Evolutionary conservation across 108 stramenopile species (phyloP).

Genomic region (Skeletonema grethae): DNA sequence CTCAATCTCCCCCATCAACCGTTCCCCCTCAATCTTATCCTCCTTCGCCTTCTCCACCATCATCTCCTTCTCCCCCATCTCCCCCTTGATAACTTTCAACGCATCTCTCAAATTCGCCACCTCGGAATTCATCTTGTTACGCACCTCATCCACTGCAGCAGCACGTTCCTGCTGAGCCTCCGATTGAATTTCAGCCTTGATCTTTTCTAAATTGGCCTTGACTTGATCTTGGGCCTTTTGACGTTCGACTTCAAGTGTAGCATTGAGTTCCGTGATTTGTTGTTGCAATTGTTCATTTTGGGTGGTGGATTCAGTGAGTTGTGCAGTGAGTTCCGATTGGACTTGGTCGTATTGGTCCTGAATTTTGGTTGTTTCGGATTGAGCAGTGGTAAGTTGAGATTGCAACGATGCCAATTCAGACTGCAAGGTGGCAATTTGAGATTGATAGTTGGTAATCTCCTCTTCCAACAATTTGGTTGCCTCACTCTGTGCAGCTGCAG

Average conservation of each 20-base stretch:
- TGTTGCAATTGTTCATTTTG: slow-evolving; percentile 15
- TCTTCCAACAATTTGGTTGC: slow-evolving; percentile 6
- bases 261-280: slow-evolving; percentile 13
- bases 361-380: slow-evolving; percentile 20
- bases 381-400: slow-evolving; percentile 3
- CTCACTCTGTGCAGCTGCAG: not conserved
- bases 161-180: slow-evolving; percentile 8
- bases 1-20: slow-evolving; percentile 37
- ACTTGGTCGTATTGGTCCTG: slow-evolving; percentile 21
- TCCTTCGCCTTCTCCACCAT: slow-evolving; percentile 14
- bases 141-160: slow-evolving; percentile 30
- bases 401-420: not conserved
- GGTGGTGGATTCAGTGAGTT: slow-evolving; percentile 2
- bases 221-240: not conserved
- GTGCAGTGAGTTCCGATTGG: slow-evolving; percentile 10
- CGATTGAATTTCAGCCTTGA: slow-evolving; percentile 10
- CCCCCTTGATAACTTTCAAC: slow-evolving; percentile 31
- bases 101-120: slow-evolving; percentile 40
- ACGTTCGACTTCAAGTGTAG: not conserved
- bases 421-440: slow-evolving; percentile 14
- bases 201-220: not conserved
- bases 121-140: slow-evolving; percentile 40
- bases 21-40: slow-evolving; percentile 24
- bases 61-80: slow-evolving; percentile 32
- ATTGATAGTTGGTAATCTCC: slow-evolving; percentile 18